Conservation (phyloP, 805 yeast genomes). For the Peterozyma toletana region DNA sequence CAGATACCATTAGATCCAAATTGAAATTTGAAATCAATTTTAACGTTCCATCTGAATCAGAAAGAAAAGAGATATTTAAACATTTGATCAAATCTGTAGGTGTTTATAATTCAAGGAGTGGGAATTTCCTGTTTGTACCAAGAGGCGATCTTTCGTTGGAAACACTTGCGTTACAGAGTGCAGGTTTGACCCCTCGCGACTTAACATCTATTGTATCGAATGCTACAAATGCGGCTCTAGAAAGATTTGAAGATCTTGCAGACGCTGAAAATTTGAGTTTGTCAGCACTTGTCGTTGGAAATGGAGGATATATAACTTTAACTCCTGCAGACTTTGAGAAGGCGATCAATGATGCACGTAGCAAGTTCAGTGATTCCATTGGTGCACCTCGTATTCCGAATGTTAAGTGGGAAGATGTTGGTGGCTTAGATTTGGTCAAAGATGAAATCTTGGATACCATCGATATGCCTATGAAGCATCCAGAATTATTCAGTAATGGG, state of each 20-base stretch:
- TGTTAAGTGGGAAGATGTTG: slow-evolving; percentile 96
- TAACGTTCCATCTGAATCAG: slow-evolving; percentile 72
- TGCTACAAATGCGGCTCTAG: slow-evolving; percentile 53
- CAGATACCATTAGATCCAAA: slow-evolving; percentile 56
- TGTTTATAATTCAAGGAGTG: background rate
- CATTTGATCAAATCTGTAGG: slow-evolving; percentile 27
- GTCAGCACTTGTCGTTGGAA: slow-evolving; percentile 32
- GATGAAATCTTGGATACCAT: slow-evolving; percentile 92
- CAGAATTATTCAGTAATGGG: slow-evolving; percentile 82
- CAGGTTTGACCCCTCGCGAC: slow-evolving; percentile 87
- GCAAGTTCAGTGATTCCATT: slow-evolving; percentile 85
- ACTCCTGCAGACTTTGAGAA: slow-evolving; percentile 56
- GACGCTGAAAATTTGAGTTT: slow-evolving; percentile 14
- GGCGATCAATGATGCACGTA: slow-evolving; percentile 76
- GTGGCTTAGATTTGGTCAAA: slow-evolving; percentile 87
- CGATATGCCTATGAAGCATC: slow-evolving; percentile 91
- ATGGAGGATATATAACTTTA: slow-evolving; percentile 48
- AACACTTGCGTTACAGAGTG: slow-evolving; percentile 74
- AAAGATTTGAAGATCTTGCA: slow-evolving; percentile 33
- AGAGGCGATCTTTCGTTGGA: slow-evolving; percentile 47
- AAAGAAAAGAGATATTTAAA: slow-evolving; percentile 58
- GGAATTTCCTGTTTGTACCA: slow-evolving; percentile 14
- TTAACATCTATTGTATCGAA: slow-evolving; percentile 60
- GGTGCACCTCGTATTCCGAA: slow-evolving; percentile 96
- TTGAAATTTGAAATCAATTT: slow-evolving; percentile 74